A percentile compares a stretch with the other conserved stretches of the same genome.
phyloP scores from a whole-genome alignment of 306 rosid species.

The Senna siamea region DNA sequence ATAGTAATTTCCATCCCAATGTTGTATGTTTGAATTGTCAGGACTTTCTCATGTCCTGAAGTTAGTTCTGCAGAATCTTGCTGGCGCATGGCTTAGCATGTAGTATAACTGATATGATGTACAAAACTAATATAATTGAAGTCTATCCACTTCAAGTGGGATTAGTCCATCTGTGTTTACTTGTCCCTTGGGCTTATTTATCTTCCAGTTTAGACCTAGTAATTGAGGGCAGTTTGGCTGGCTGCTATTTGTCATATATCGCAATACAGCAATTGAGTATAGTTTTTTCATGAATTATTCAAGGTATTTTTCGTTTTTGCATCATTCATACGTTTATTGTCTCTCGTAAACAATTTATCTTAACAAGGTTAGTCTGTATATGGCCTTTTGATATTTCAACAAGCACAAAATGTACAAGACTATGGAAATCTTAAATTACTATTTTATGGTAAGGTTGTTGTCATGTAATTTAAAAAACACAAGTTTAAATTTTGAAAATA shows the following conservation, averaged over 20 bases:
- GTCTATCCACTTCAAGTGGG: neutral
- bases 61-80: neutral
- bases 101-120: neutral
- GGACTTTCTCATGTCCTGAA: neutral
- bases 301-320: neutral
- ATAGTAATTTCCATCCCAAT: neutral
- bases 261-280: neutral
- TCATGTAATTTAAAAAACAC: too few species aligned
- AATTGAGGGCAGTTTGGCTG: neutral
- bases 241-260: neutral
- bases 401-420: neutral
- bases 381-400: neutral
- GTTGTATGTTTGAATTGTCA: neutral
- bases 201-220: neutral
- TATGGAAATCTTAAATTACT: neutral
- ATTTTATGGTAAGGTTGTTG: too few species aligned
- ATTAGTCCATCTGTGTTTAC: neutral
- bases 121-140: neutral
- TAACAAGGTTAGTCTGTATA: neutral
- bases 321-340: neutral
- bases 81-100: constrained; percentile 3
- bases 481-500: too few species aligned
- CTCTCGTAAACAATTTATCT: neutral
- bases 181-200: neutral
- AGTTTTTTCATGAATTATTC: neutral